These are phyloP conservation scores for Eutrema japonicum DNA, from an alignment of 345 rosid genomes.

Conservation along the genomic window DNA sequence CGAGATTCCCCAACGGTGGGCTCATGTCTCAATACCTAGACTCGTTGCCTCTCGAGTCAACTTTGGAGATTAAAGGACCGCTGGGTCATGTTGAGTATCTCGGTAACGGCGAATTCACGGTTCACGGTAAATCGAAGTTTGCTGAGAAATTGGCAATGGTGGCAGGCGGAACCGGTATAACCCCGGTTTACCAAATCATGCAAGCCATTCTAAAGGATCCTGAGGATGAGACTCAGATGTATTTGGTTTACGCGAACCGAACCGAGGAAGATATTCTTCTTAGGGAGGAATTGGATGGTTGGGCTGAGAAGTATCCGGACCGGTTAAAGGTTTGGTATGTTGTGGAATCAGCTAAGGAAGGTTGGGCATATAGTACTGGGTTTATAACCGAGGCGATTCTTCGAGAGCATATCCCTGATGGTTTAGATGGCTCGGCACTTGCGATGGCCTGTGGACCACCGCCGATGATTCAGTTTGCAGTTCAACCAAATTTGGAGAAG, in stretches of 20 bases:
- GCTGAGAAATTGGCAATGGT: constrained; percentile 79
- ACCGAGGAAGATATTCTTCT: constrained; percentile 80
- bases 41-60: constrained; percentile 61
- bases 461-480: constrained; percentile 89
- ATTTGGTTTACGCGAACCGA: constrained; percentile 78
- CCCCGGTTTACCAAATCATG: constrained; percentile 83
- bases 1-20: constrained; percentile 83
- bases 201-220: constrained; percentile 77
- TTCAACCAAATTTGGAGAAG: constrained; percentile 91
- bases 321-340: constrained; percentile 94
- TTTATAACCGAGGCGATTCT: constrained; percentile 65
- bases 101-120: constrained; percentile 67
- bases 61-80: constrained; percentile 80
- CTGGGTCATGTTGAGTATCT: constrained; percentile 79
- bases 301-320: constrained; percentile 57
- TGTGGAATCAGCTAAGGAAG: constrained; percentile 58
- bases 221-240: constrained; percentile 75
- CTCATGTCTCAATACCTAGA: constrained; percentile 81
- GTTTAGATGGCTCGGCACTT: constrained; percentile 54
- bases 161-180: constrained; percentile 93
- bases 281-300: constrained; percentile 72
- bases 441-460: constrained; percentile 96
- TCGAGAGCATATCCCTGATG: constrained; percentile 68
- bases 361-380: constrained; percentile 78
- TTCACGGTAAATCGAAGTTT: constrained; percentile 69